Evolutionary conservation across 2,329 filamentous ascomycete species (phyloP).

Genomic region (Talaromyces sp.): DNA sequence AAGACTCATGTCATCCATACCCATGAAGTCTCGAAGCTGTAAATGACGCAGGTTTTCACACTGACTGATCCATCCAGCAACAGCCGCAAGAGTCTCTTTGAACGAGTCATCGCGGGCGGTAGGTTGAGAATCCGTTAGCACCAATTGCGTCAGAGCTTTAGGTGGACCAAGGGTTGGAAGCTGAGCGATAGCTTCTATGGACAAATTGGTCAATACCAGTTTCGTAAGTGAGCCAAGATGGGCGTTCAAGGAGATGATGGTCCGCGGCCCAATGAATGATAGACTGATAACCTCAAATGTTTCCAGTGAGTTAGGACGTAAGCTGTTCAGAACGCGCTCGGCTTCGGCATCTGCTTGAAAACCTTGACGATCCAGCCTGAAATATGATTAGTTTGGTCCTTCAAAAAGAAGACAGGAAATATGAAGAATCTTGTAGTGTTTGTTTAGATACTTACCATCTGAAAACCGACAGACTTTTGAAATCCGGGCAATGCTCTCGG

Average conservation of each 20-base stretch:
- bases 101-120: conserved; percentile 49
- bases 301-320: conserved; percentile 56
- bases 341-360: conserved; percentile 56
- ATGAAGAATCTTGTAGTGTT: conserved; percentile 18
- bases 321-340: conserved; percentile 55
- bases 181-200: conserved; percentile 45
- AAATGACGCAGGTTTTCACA: conserved; percentile 53
- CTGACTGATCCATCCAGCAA: conserved; percentile 54
- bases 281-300: conserved; percentile 58
- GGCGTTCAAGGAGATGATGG: conserved; percentile 52
- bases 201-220: conserved; percentile 51
- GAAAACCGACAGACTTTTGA: conserved; percentile 60
- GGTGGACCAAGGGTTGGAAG: conserved; percentile 22
- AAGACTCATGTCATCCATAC: conserved; percentile 44
- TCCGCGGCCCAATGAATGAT: conserved; percentile 53
- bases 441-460: conserved; percentile 37
- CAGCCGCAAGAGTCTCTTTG: conserved; percentile 51
- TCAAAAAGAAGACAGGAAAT: neutral
- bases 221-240: conserved; percentile 56
- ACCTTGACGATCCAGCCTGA: conserved; percentile 29
- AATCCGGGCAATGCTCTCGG: conserved; percentile 56
- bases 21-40: conserved; percentile 48
- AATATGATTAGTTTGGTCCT: conserved; percentile 22
- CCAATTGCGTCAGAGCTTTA: conserved; percentile 47
- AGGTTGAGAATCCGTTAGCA: conserved; percentile 47